These are phyloP conservation scores for Tanacetum coccineum DNA, from an alignment of 129 eudicot genomes.

Conservation along the genomic window DNA sequence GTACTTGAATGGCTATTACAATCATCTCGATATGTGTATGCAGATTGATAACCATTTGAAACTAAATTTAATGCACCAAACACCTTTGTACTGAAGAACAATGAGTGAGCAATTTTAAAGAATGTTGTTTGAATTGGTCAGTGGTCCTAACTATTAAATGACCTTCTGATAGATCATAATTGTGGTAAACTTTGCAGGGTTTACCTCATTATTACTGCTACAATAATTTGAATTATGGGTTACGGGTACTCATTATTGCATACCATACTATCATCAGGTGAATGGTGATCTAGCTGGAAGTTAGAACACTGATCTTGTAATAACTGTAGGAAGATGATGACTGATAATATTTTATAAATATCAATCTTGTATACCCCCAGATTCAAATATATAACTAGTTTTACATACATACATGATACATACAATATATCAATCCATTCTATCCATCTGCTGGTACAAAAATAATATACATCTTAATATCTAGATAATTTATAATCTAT, in stretches of 20 bases:
- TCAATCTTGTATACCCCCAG: constrained; percentile 50
- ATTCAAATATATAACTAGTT: constrained; percentile 43
- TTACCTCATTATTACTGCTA: constrained; percentile 21
- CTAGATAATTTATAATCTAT: constrained; percentile 44
- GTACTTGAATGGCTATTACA: neutral
- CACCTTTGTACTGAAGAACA: constrained; percentile 6
- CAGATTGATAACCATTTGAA: constrained; percentile 15
- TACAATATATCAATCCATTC: constrained; percentile 54
- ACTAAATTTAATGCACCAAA: neutral
- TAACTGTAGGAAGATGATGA: constrained; percentile 6
- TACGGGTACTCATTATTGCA: constrained; percentile 17
- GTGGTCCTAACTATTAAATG: constrained; percentile 36
- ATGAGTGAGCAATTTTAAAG: constrained; percentile 15
- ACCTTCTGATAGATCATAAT: constrained; percentile 17
- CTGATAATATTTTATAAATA: constrained; percentile 19
- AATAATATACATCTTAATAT: constrained; percentile 66
- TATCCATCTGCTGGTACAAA: constrained; percentile 44
- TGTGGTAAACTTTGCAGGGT: constrained; percentile 31
- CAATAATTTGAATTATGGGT: constrained; percentile 21
- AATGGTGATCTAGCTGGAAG: constrained; percentile 1
- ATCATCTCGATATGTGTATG: neutral
- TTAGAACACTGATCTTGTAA: neutral
- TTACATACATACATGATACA: constrained; percentile 34
- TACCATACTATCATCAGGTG: too few relatives aligned
- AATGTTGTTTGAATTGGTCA: constrained; percentile 24